These are phyloP conservation scores for Cyberlindnera misumaiensis DNA, from an alignment of 805 yeast genomes.

Conservation along the genomic window DNA sequence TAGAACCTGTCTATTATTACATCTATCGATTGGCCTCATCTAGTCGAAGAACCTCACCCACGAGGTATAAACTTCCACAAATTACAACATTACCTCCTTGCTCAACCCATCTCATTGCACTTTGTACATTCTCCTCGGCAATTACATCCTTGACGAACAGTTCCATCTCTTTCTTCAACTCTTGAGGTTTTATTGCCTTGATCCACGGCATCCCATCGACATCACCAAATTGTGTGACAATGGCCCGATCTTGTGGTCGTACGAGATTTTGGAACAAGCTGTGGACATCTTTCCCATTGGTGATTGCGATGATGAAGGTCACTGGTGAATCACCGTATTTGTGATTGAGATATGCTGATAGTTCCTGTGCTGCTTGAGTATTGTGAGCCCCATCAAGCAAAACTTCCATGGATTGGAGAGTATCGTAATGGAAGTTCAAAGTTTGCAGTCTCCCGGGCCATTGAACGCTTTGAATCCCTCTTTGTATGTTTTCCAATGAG, in stretches of 20 bases:
- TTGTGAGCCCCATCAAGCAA: conserved; percentile 94
- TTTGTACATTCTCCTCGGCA: conserved; percentile 20
- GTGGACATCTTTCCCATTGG: conserved; percentile 60
- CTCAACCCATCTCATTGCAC: conserved; percentile 23
- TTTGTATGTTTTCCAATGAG: conserved; percentile 28
- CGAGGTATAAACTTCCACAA: conserved; percentile 67
- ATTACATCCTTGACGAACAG: conserved; percentile 25
- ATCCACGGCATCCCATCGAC: conserved; percentile 98
- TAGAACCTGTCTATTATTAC: too few relatives aligned
- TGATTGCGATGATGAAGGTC: conserved; percentile 65
- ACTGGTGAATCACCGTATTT: conserved; percentile 35
- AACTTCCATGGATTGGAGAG: conserved; percentile 24
- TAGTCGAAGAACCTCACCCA: conserved; percentile 45
- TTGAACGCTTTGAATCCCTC: conserved; percentile 46
- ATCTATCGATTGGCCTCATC: conserved; percentile 21
- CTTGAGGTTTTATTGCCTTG: conserved; percentile 32
- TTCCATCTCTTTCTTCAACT: conserved; percentile 17
- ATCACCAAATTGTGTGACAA: conserved; percentile 54
- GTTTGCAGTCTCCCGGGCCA: conserved; percentile 91
- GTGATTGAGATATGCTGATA: conserved; percentile 28
- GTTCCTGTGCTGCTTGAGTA: conserved; percentile 71
- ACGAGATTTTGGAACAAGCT: conserved; percentile 47
- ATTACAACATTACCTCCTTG: conserved; percentile 33
- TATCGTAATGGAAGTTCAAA: conserved; percentile 25
- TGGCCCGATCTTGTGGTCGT: conserved; percentile 44